Evolutionary conservation across 345 rosid genomes (phyloP), one percentile per base, ranked within the genome.

Genomic region (Aegle marmelos): DNA sequence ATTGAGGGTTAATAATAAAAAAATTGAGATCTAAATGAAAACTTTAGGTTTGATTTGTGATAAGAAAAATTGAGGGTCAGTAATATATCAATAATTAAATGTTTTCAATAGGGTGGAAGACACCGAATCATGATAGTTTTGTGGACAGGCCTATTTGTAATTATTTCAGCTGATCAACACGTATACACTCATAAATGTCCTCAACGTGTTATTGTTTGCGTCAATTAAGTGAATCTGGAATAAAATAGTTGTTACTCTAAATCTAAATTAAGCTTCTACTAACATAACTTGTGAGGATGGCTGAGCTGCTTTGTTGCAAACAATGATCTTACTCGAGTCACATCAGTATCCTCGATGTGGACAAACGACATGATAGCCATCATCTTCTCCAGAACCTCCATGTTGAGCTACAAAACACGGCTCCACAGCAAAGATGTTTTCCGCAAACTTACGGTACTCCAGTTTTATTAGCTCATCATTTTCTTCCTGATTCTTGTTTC

Each of bases 311-410:
- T 17, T 72, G 74, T 60, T 17, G 17, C n/a, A 37, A 72, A 0
- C 58, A 25, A 10, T 34, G 9, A 34, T 78, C 83, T 77, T 45
- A 83, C 92, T 79, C 86, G 82, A 50, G 86, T 83, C 3, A 76
- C 25, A 61, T 84, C 30, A 6, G 81, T 80, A 7, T 76, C 80
- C 81, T 91, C 92, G 61, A 85, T 71, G 72, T 85, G 91, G 24
- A 85, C 87, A 79, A 81, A 91, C 41, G 88, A 88, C 68, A 59
- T 87, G 66, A 89, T 88, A 91, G 36, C 90, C 91, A 72, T 87
- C 91, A 41, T 87, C 92, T 84, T 91, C 89, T 56, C 84, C 86
- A 13, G 5, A 2, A 63, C 81, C 70, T 4, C 74, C 79, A 27
- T 16, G 53, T 73, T 82, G 86, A n/a, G 88, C 82, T 36, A 85